phyloP scores from a whole-genome alignment of 164 flowering plant species.

The Berberis vulgaris region DNA sequence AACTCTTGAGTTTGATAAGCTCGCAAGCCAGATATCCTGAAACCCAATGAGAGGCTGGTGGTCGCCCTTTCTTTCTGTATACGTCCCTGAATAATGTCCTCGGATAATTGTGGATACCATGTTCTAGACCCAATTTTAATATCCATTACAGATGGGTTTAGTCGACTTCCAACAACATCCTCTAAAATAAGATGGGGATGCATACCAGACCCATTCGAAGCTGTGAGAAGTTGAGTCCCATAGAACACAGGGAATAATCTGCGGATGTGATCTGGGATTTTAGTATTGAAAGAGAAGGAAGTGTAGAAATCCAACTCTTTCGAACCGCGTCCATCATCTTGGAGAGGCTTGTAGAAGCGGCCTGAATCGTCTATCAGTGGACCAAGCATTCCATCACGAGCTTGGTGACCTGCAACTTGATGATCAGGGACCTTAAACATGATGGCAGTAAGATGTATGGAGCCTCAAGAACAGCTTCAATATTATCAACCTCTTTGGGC shows the following conservation, averaged over 20 bases:
- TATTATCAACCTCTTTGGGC: no score
- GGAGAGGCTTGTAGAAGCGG: constrained; percentile 88
- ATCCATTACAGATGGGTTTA: constrained; percentile 59
- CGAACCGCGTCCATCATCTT: constrained; percentile 57
- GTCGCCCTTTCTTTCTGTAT: constrained; percentile 48
- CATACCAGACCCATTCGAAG: no score
- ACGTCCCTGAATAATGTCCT: constrained; percentile 54
- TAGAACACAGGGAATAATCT: background rate
- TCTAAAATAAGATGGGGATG: no score
- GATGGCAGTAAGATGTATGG: background rate
- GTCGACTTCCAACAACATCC: constrained; percentile 4
- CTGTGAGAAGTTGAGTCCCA: no score
- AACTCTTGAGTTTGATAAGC: constrained; percentile 31
- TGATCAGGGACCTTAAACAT: constrained; percentile 75
- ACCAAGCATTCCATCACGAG: constrained; percentile 54
- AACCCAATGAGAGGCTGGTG: constrained; percentile 51
- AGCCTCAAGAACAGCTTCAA: no score
- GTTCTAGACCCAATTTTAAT: constrained; percentile 86
- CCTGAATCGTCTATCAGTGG: constrained; percentile 82
- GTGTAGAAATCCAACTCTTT: constrained; percentile 60
- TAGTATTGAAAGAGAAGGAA: constrained; percentile 42
- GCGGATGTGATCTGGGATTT: constrained; percentile 50
- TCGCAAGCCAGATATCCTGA: constrained; percentile 71
- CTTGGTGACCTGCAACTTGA: constrained; percentile 90
- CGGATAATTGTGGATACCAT: constrained; percentile 67